Evolutionary conservation across 2,329 filamentous ascomycete genomes (phyloP).

Genomic region (Colletotrichum tofieldiae): DNA sequence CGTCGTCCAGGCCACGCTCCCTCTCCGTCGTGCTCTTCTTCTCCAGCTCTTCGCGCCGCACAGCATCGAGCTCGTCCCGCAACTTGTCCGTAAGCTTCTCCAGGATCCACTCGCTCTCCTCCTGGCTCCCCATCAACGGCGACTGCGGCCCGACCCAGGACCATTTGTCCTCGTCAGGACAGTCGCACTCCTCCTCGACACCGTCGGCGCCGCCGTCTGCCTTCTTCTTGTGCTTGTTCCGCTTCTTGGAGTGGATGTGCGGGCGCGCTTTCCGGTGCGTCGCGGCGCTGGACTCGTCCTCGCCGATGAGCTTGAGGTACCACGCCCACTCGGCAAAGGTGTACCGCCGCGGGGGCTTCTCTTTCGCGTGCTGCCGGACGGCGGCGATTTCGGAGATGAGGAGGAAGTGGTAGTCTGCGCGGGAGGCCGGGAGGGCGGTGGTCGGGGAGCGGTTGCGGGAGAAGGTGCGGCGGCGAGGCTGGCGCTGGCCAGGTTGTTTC

Average conservation of each 20-base stretch:
- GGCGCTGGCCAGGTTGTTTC: neutral
- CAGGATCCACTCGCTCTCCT: conserved; percentile 82
- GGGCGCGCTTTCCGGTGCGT: conserved; percentile 63
- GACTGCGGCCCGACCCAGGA: conserved; percentile 81
- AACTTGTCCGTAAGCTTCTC: conserved; percentile 74
- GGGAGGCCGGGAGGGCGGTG: conserved; percentile 50
- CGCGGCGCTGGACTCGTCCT: conserved; percentile 69
- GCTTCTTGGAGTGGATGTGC: conserved; percentile 41
- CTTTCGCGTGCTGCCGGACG: conserved; percentile 75
- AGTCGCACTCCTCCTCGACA: conserved; percentile 30
- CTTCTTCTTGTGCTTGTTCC: conserved; percentile 41
- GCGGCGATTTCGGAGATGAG: conserved; percentile 81
- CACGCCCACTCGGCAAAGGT: conserved; percentile 89
- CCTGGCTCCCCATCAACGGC: conserved; percentile 78
- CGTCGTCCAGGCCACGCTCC: conserved; percentile 63
- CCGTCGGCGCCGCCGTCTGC: conserved; percentile 32
- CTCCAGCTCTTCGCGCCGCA: conserved; percentile 37
- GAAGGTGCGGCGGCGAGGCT: conserved; percentile 53
- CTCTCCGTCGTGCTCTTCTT: conserved; percentile 50
- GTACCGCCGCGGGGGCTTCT: conserved; percentile 75
- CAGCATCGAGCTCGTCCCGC: conserved; percentile 66
- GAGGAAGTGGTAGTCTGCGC: conserved; percentile 71
- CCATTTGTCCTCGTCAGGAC: conserved; percentile 65
- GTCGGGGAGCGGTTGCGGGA: conserved; percentile 58
- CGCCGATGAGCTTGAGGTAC: conserved; percentile 84